These are phyloP conservation scores for Apiotrichum gracile DNA, from an alignment of 1,284 basidiomycete species.

Conservation along the genomic window DNA sequence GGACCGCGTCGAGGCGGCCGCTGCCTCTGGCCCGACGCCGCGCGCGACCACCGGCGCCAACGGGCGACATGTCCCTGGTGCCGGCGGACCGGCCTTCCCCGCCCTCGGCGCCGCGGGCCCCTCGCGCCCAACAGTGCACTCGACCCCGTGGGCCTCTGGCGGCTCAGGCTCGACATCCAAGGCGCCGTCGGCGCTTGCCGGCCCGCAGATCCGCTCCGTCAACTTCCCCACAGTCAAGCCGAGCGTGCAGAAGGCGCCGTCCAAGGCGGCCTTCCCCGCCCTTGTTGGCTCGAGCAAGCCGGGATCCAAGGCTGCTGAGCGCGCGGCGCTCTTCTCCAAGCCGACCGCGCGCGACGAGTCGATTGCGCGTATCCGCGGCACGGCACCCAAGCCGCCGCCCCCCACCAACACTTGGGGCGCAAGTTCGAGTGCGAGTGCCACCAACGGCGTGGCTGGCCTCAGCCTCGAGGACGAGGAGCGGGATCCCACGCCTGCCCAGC, in stretches of 20 bases:
- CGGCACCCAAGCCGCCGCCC: constrained; percentile 48
- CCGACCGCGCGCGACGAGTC: constrained; percentile 59
- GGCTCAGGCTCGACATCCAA: constrained; percentile 32
- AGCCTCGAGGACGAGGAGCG: constrained; percentile 12
- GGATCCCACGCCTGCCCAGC: background rate
- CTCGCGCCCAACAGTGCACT: constrained; percentile 19
- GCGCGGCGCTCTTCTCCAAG: constrained; percentile 48
- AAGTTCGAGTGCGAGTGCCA: constrained; percentile 7
- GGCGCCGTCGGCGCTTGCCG: constrained; percentile 26
- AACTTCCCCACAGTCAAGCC: constrained; percentile 25
- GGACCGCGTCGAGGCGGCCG: constrained; percentile 83
- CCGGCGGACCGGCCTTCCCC: constrained; percentile 31
- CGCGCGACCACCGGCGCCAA: constrained; percentile 48
- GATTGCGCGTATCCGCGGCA: constrained; percentile 64
- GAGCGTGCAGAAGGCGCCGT: constrained; percentile 10
- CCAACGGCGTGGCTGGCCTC: constrained; percentile 17
- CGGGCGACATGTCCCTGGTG: constrained; percentile 37
- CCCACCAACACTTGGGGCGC: constrained; percentile 24
- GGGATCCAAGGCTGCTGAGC: constrained; percentile 34
- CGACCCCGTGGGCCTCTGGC: constrained; percentile 43
- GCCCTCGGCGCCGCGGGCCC: constrained; percentile 23
- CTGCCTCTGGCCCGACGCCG: constrained; percentile 53
- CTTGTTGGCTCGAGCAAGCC: constrained; percentile 50
- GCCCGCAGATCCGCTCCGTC: constrained; percentile 37
- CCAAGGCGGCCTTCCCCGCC: constrained; percentile 57